These are phyloP conservation scores for Osmozyma mogii DNA, from an alignment of 805 yeast species.

Conservation along the genomic window DNA sequence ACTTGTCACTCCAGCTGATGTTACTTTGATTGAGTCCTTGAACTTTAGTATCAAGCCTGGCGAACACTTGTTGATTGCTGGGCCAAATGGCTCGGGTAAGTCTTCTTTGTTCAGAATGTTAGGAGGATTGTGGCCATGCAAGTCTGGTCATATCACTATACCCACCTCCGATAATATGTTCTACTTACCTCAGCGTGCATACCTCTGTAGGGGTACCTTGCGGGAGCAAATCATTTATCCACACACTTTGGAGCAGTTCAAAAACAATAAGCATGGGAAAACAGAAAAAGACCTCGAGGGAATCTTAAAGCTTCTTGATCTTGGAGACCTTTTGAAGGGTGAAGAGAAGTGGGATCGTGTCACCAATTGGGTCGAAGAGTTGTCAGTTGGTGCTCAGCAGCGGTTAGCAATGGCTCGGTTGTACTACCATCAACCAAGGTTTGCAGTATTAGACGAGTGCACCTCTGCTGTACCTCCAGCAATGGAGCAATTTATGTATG, in stretches of 20 bases:
- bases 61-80: constrained; percentile 80
- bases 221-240: constrained; percentile 90
- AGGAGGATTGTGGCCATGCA: constrained; percentile 91
- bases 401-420: constrained; percentile 88
- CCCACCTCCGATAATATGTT: constrained; percentile 66
- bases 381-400: constrained; percentile 89
- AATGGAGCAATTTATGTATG: constrained; percentile 84
- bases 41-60: constrained; percentile 72
- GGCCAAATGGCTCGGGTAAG: constrained; percentile 96
- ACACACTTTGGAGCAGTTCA: constrained; percentile 53
- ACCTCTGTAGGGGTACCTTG: constrained; percentile 70
- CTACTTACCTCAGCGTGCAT: constrained; percentile 89
- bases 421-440: constrained; percentile 84
- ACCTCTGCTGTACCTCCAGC: constrained; percentile 90
- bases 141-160: constrained; percentile 47
- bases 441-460: constrained; percentile 93
- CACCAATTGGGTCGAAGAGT: constrained; percentile 82
- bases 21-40: constrained; percentile 56
- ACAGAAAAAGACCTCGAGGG: constrained; percentile 44
- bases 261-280: constrained; percentile 24
- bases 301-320: constrained; percentile 48
- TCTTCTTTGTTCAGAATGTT: constrained; percentile 84
- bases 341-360: constrained; percentile 52
- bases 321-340: constrained; percentile 44
- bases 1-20: constrained; percentile 80